Base-by-base conservation (phyloP, 1,139 yeast species). In the Suhomyces panamericanus region DNA sequence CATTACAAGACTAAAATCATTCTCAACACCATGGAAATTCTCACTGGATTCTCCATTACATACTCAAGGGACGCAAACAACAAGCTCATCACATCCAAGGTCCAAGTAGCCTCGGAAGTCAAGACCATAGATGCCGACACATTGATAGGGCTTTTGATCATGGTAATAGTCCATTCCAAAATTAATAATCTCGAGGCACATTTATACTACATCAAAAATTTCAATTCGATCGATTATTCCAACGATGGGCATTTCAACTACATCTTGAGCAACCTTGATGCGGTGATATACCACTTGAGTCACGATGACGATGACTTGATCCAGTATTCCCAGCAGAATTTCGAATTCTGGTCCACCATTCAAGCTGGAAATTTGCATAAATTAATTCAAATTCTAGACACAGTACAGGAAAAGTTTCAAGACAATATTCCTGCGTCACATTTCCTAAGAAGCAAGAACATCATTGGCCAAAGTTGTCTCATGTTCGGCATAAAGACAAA, bases 261-360 rank as follows among this genome's bases (percentile, higher is more conserved):
- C 47, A 73, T 73, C 24, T 54, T 90, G 28, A 85, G 96, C 42
- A 88, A 96, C 10, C 69, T 90, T 38, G 96, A 90, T 57, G 96
- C 93, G 0, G 95, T 89, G 0, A 57, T 89, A 7, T 80, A 69
- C 48, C 95, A 86, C 58, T 70, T 88, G 24, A 63, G 71, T 1
- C 52, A 62, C 5, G 63, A 63, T 10, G 68, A 70, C 35, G 56
- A 54, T 1, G 71, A 73, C 8, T 63, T 87, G 38, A 57, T 66
- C 2, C 52, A 54, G 0, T 62, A 70, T 7, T 82, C 93, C 0
- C 60, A 59, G 6, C 59, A 61, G 2, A 88, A 87, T 59, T 63
- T 61, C 35, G 62, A 62, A n/a, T 67, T 85, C 28, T 84, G 90
- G 85, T 58, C 70, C 0, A 63, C 75, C 3, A 75, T 85, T n/a